These are phyloP conservation scores for Phytophthora sansomeana DNA, from an alignment of 352 stramenopile species.

Conservation along the genomic window DNA sequence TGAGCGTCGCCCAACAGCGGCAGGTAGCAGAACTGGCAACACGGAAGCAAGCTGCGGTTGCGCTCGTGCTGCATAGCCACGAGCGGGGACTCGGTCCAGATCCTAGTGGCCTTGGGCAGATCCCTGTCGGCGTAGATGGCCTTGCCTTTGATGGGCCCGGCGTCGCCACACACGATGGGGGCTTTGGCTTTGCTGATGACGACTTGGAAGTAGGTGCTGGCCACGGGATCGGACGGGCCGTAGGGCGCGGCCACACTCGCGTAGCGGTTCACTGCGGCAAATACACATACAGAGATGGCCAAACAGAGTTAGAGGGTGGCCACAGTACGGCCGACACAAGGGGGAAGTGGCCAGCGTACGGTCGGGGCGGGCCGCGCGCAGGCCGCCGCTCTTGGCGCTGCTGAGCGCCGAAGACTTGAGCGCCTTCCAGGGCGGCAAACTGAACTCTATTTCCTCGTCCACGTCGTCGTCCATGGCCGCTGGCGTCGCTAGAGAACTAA, in stretches of 20 bases:
- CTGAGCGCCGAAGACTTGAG: constrained; percentile 30
- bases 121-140: constrained; percentile 70
- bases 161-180: constrained; percentile 64
- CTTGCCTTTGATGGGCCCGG: constrained; percentile 73
- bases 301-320: neutral
- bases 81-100: constrained; percentile 79
- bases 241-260: constrained; percentile 71
- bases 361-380: constrained; percentile 20
- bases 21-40: constrained; percentile 82
- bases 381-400: constrained; percentile 23
- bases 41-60: constrained; percentile 48
- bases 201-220: constrained; percentile 66
- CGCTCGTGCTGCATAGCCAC: constrained; percentile 78
- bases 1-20: constrained; percentile 64
- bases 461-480: constrained; percentile 17
- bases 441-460: constrained; percentile 12
- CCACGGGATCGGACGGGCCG: constrained; percentile 50
- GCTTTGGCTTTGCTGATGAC: constrained; percentile 70
- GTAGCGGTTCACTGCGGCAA: constrained; percentile 40
- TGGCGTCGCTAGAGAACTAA: no score
- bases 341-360: constrained; percentile 23
- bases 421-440: constrained; percentile 27
- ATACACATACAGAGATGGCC: neutral
- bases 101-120: constrained; percentile 49
- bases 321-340: neutral